These are phyloP conservation scores for Pyricularia sp. DNA, from an alignment of 2,329 filamentous ascomycete species.

Conservation along the genomic window DNA sequence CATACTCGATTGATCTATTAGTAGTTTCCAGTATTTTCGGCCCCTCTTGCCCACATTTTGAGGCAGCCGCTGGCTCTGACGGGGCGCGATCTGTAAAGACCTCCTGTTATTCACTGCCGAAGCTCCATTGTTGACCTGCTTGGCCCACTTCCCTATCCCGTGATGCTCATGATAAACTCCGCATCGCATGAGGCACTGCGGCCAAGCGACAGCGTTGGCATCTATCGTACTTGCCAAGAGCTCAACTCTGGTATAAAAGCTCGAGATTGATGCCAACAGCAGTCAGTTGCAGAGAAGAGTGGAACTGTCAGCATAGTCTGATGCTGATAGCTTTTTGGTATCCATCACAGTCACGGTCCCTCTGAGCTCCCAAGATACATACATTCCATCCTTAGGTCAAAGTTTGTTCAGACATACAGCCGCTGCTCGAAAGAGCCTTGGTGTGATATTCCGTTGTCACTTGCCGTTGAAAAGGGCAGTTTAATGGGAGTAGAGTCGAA, in stretches of 20 bases:
- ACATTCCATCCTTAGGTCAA: no score
- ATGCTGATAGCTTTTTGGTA: neutral
- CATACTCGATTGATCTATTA: neutral
- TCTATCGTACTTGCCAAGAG: neutral
- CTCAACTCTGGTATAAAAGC: neutral
- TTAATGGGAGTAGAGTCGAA: neutral
- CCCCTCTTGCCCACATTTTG: neutral
- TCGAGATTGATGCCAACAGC: neutral
- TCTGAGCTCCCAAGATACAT: neutral
- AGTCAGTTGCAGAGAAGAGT: neutral
- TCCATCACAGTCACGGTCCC: neutral
- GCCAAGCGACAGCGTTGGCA: neutral
- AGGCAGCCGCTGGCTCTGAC: neutral
- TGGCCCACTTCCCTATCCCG: neutral
- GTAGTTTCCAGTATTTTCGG: neutral
- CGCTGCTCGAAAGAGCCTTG: neutral
- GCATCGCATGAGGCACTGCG: neutral
- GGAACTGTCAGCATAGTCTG: neutral
- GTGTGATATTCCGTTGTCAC: neutral
- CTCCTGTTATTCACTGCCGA: neutral
- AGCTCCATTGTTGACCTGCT: neutral
- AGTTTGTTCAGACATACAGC: no score
- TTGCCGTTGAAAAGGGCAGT: neutral
- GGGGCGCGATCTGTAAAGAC: neutral
- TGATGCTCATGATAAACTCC: neutral